Conservation (phyloP, 352 stramenopile genomes). For the Globisporangium emineosum region DNA sequence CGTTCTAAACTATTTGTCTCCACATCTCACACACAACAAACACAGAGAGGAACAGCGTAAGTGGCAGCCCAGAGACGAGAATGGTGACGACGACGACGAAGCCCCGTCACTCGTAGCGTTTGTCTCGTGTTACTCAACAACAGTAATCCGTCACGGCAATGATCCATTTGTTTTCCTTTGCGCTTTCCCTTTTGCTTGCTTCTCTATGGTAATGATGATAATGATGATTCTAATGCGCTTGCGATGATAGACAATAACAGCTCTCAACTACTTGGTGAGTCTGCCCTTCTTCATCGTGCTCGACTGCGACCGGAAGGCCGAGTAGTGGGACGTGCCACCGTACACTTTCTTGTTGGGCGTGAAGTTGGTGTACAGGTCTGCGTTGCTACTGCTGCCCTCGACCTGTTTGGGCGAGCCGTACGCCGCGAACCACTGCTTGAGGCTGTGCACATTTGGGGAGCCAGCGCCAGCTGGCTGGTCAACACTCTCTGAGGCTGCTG, state of each 20-base stretch:
- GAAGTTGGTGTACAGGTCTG: slow-evolving; percentile 62
- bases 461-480: not conserved
- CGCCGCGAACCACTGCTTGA: slow-evolving; percentile 74
- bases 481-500: slow-evolving; percentile 8
- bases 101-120: slow-evolving; percentile 4
- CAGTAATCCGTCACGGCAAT: slow-evolving; percentile 6
- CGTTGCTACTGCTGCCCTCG: slow-evolving; percentile 3
- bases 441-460: slow-evolving; percentile 40
- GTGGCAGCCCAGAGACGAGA: not conserved
- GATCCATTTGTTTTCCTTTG: slow-evolving; percentile 9
- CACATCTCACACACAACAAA: slow-evolving; percentile 4
- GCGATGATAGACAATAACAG: not conserved
- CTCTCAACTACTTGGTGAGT: slow-evolving; percentile 45
- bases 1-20: slow-evolving; percentile 49
- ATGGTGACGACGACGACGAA: slow-evolving; percentile 10
- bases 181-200: not conserved
- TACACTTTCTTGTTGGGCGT: slow-evolving; percentile 69
- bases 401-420: slow-evolving; percentile 61
- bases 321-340: slow-evolving; percentile 74
- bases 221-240: not conserved
- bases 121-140: slow-evolving; percentile 1
- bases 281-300: slow-evolving; percentile 77
- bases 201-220: not conserved
- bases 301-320: slow-evolving; percentile 54
- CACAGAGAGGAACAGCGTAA: not conserved